Evolutionary conservation across 208 protist genomes (phyloP).

Genomic region (Acanthamoeba sp.): DNA sequence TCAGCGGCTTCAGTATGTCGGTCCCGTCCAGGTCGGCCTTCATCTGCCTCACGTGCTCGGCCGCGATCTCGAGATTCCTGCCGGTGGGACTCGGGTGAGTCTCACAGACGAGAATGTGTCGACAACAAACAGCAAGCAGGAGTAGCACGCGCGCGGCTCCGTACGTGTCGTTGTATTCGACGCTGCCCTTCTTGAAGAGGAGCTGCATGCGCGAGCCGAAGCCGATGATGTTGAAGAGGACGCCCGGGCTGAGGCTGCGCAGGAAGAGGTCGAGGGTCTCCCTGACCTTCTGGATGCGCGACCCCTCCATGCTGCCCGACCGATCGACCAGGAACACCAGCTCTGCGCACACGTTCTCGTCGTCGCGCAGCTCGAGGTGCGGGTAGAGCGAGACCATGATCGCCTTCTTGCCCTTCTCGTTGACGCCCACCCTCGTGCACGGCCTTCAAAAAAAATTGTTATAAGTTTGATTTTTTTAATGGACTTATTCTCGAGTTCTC

Average conservation of each 20-base stretch:
- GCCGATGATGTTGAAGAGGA: conserved; percentile 75
- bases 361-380: not conserved
- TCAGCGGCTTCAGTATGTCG: conserved; percentile 50
- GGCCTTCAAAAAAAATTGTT: not conserved
- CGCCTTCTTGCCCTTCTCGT: not conserved
- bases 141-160: too few relatives aligned
- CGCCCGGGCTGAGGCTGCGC: conserved; percentile 22
- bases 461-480: too few relatives aligned
- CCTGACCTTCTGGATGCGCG: conserved; percentile 13
- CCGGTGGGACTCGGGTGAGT: too few relatives aligned
- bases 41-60: conserved; percentile 19
- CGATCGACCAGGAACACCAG: conserved; percentile 71
- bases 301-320: conserved; percentile 46
- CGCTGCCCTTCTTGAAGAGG: conserved; percentile 49
- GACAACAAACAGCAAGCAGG: too few relatives aligned
- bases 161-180: conserved; percentile 70
- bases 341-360: conserved; percentile 53
- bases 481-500: too few relatives aligned
- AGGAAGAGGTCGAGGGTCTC: conserved; percentile 67
- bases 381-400: conserved; percentile 69
- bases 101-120: too few relatives aligned
- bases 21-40: conserved; percentile 62
- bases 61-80: conserved; percentile 35
- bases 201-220: conserved; percentile 42
- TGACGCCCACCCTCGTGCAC: conserved; percentile 4